Percentiles rank a stretch among this genome's conserved stretches.
Conservation (phyloP, 2,329 filamentous ascomycete genomes). For the Scytalidium lignicola region DNA sequence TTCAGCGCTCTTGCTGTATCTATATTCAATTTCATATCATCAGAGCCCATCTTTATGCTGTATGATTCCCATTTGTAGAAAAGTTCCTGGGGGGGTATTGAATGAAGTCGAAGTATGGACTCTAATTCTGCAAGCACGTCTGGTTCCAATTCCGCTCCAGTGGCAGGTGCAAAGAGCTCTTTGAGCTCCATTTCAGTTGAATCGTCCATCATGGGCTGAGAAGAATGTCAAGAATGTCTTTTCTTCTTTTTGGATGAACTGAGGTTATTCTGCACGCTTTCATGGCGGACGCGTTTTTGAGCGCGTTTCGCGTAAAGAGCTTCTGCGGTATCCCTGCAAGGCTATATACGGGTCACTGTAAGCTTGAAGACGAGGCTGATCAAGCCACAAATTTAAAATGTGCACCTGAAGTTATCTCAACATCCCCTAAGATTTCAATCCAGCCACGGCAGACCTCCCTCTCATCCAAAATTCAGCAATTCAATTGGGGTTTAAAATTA, state of each 20-base stretch:
- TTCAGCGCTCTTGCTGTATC: slow-evolving; percentile 74
- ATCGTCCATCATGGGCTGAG: slow-evolving; percentile 13
- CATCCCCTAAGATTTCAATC: no score
- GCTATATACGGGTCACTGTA: background rate
- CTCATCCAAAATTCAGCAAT: no score
- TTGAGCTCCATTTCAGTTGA: slow-evolving; percentile 17
- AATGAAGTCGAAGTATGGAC: slow-evolving; percentile 81
- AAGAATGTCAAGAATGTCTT: background rate
- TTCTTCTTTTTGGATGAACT: background rate
- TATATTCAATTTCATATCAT: slow-evolving; percentile 67
- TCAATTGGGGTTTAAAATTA: no score
- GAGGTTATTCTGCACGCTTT: background rate
- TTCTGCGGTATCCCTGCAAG: background rate
- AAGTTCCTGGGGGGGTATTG: slow-evolving; percentile 75
- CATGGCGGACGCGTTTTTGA: background rate
- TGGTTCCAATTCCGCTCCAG: slow-evolving; percentile 47
- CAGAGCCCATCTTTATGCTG: slow-evolving; percentile 86
- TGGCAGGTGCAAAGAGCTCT: slow-evolving; percentile 21
- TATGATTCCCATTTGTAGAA: slow-evolving; percentile 99
- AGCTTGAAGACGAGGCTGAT: background rate
- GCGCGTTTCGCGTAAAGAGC: background rate
- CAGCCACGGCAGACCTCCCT: no score
- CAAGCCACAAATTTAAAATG: background rate
- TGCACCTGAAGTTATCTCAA: no score
- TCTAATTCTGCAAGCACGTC: slow-evolving; percentile 78